Conservation (phyloP, 2,329 filamentous ascomycete species). For the Aspergillus aculeatinus region DNA sequence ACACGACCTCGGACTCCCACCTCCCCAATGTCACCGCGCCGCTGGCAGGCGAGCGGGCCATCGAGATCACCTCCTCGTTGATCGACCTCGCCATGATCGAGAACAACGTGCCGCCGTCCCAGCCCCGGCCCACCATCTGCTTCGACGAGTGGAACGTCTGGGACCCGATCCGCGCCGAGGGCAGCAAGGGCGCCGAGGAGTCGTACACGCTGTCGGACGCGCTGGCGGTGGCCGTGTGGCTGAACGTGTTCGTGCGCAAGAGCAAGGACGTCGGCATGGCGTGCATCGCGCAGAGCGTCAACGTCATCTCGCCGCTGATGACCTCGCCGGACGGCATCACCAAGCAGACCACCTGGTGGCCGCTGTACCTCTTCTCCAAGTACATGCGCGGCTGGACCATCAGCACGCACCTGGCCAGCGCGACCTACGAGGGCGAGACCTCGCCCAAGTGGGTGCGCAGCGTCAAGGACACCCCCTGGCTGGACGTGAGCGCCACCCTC, state of each 20-base stretch:
- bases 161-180: constrained; percentile 70
- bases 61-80: constrained; percentile 65
- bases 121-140: constrained; percentile 69
- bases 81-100: constrained; percentile 74
- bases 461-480: constrained; percentile 65
- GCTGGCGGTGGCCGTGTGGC: constrained; percentile 70
- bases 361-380: constrained; percentile 65
- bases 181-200: constrained; percentile 71
- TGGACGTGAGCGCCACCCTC: constrained; percentile 43
- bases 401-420: constrained; percentile 62
- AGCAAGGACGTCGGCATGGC: constrained; percentile 71
- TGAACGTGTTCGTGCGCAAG: constrained; percentile 75
- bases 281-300: constrained; percentile 74
- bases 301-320: constrained; percentile 76
- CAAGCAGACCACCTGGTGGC: constrained; percentile 75
- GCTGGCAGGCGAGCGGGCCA: constrained; percentile 68
- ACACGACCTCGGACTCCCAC: constrained; percentile 62
- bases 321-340: constrained; percentile 63
- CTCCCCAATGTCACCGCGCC: constrained; percentile 62
- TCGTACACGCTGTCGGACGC: constrained; percentile 72
- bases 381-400: constrained; percentile 74
- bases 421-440: constrained; percentile 61
- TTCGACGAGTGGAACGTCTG: constrained; percentile 87
- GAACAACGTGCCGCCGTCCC: constrained; percentile 55
- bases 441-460: constrained; percentile 39